phyloP scores from a whole-genome alignment of 305 asterid genomes.

The Stenogyne calaminthoides region DNA sequence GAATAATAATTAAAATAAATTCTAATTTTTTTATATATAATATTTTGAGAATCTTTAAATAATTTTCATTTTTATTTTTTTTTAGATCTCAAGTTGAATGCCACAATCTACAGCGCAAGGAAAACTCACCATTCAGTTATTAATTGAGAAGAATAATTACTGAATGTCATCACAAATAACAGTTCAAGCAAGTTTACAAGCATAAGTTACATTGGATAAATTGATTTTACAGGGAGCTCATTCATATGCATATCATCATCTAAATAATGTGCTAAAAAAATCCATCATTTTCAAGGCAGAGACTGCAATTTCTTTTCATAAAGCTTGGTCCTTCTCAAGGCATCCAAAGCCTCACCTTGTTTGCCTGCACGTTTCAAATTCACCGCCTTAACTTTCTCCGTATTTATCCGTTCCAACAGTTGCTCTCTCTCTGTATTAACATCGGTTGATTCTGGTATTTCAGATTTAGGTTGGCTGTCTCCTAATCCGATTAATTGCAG shows the following conservation, averaged over 20 bases:
- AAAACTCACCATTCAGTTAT: not conserved
- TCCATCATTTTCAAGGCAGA: slow-evolving; percentile 36
- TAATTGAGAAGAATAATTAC: not conserved
- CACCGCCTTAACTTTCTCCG: slow-evolving; percentile 81
- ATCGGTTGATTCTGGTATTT: slow-evolving; percentile 40
- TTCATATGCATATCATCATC: slow-evolving; percentile 5
- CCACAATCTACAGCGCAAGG: not conserved
- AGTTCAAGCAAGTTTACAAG: not conserved
- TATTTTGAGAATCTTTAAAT: too few species aligned
- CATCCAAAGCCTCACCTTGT: slow-evolving; percentile 88
- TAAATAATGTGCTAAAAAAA: slow-evolving; percentile 5
- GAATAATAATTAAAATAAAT: too few species aligned
- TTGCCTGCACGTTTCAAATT: slow-evolving; percentile 86
- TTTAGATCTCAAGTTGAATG: not conserved
- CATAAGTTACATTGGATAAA: not conserved
- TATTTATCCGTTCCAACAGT: slow-evolving; percentile 65
- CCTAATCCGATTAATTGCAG: slow-evolving; percentile 79
- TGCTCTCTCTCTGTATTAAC: slow-evolving; percentile 54
- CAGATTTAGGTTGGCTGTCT: slow-evolving; percentile 36
- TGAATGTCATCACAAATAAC: not conserved
- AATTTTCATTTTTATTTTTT: too few species aligned
- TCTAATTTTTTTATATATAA: too few species aligned
- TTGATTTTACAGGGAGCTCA: not conserved
- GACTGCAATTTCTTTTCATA: slow-evolving; percentile 84
- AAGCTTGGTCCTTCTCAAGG: slow-evolving; percentile 74